These are phyloP conservation scores for Phialophora macrospora DNA, from an alignment of 2,329 filamentous ascomycete genomes.

Conservation along the genomic window DNA sequence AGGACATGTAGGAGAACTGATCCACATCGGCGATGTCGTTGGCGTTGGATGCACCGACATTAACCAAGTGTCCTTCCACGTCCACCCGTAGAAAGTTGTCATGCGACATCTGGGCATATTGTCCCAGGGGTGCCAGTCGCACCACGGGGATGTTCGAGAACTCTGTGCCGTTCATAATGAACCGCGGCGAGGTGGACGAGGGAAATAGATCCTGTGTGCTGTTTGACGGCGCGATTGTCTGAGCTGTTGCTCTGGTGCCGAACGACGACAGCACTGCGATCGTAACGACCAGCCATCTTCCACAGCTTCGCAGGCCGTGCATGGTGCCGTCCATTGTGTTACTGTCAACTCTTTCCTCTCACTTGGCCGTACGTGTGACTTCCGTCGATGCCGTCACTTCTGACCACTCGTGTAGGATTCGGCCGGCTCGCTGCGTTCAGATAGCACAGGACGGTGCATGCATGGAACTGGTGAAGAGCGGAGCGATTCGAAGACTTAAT, in stretches of 20 bases:
- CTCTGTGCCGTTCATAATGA: slow-evolving; percentile 37
- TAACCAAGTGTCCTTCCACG: slow-evolving; percentile 33
- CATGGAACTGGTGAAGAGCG: background rate
- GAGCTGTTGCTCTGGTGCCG: slow-evolving; percentile 23
- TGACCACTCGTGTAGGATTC: slow-evolving; percentile 5
- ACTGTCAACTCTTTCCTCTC: slow-evolving; percentile 8
- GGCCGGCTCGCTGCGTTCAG: slow-evolving; percentile 4
- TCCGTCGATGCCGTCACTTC: slow-evolving; percentile 6
- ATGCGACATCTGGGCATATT: slow-evolving; percentile 34
- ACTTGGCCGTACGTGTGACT: background rate
- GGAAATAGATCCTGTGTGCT: slow-evolving; percentile 34
- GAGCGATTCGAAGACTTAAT: background rate
- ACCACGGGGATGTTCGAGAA: slow-evolving; percentile 26
- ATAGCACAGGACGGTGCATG: background rate
- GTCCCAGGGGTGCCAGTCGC: slow-evolving; percentile 33
- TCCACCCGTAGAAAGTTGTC: slow-evolving; percentile 27
- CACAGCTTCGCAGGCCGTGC: background rate
- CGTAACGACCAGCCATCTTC: slow-evolving; percentile 20
- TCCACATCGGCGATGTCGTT: slow-evolving; percentile 28
- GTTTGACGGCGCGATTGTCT: slow-evolving; percentile 36
- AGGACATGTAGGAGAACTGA: slow-evolving; percentile 49
- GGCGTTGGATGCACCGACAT: slow-evolving; percentile 35
- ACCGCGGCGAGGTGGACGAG: slow-evolving; percentile 32
- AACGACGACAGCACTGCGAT: slow-evolving; percentile 23
- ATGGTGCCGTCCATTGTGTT: slow-evolving; percentile 11